Base-by-base conservation (phyloP, 2,329 filamentous ascomycete species). In the Cercospora berteroae region DNA sequence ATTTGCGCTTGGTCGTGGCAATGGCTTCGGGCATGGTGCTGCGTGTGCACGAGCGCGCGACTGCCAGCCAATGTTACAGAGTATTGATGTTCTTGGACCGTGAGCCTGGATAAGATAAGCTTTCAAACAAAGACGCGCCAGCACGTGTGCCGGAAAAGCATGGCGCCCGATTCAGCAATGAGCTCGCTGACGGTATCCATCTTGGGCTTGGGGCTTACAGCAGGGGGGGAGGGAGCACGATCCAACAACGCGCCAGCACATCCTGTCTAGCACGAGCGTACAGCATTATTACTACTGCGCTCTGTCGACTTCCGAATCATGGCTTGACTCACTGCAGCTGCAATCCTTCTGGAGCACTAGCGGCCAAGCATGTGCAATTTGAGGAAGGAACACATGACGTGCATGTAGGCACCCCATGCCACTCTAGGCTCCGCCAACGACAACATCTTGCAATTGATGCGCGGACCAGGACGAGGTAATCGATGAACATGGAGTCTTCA, bases 1-100 rank as follows among this genome's bases (percentile, higher is more conserved):
- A 93, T 79, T 94, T 94, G 73, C 91, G 86, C 81, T 94, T 94
- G n/a, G 89, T 92, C 25, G 89, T 87, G 76, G 91, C 91, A 83
- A 93, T 91, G 56, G 81, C 81, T 60, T 81, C 78, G 10, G 77
- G 74, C 79, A 79, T 80, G 57, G 13, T 65, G 36, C 44, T 60
- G 33, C 31, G 60, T n/a, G 25, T 13, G 44, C 2, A 13, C 44
- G 44, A 13, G 18, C 44, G 10, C 6, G 20, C 6, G 44, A 23
- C 20, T 50, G 18, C 18, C 44, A 16, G 44, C 44, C 44, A 13
- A 23, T 50, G 44, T n/a, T 7, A 13, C 20, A 31, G 25, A 27
- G n/a, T 31, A 25, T n/a, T 56, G 52, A 27, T 27, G 52, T 18
- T 18, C 52, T 16, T 8, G 25, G 25, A 31, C 52, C 25, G n/a